Evolutionary conservation across 768 basidiomycete genomes (phyloP).

Genomic region (Dacryopinax primogenitus): DNA sequence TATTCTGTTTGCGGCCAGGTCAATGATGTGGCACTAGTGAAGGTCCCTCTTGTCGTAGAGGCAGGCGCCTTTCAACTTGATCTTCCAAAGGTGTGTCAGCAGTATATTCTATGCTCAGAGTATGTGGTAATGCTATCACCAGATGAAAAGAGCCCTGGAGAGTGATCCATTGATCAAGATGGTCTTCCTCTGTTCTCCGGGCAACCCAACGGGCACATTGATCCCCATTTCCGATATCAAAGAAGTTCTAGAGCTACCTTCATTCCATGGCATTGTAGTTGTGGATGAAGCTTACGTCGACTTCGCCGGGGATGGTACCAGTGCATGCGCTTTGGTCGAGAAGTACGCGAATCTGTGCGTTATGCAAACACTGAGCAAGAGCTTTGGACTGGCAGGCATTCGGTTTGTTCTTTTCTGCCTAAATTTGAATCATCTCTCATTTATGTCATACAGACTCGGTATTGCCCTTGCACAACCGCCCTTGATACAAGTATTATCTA

Average conservation of each 20-base stretch:
- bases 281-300: slow-evolving; percentile 98
- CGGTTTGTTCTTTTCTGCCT: slow-evolving; percentile 41
- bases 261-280: slow-evolving; percentile 81
- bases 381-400: slow-evolving; percentile 91
- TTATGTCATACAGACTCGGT: slow-evolving; percentile 48
- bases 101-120: neutral
- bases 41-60: slow-evolving; percentile 65
- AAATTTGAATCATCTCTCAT: neutral
- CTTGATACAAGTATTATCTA: slow-evolving; percentile 78
- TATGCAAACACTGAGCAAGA: slow-evolving; percentile 93
- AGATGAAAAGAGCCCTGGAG: slow-evolving; percentile 61
- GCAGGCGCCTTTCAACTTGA: slow-evolving; percentile 69
- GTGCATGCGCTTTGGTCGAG: slow-evolving; percentile 56
- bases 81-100: slow-evolving; percentile 51
- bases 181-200: slow-evolving; percentile 90
- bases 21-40: slow-evolving; percentile 77
- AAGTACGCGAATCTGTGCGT: slow-evolving; percentile 83
- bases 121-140: neutral
- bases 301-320: slow-evolving; percentile 52
- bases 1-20: slow-evolving; percentile 88
- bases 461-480: slow-evolving; percentile 81
- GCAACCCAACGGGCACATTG: slow-evolving; percentile 87
- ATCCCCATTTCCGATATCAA: slow-evolving; percentile 61
- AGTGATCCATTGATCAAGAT: slow-evolving; percentile 73
- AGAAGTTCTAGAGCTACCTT: slow-evolving; percentile 57